Conservation (phyloP, 441 rosid genomes). For the Erodium chrysanthum region DNA sequence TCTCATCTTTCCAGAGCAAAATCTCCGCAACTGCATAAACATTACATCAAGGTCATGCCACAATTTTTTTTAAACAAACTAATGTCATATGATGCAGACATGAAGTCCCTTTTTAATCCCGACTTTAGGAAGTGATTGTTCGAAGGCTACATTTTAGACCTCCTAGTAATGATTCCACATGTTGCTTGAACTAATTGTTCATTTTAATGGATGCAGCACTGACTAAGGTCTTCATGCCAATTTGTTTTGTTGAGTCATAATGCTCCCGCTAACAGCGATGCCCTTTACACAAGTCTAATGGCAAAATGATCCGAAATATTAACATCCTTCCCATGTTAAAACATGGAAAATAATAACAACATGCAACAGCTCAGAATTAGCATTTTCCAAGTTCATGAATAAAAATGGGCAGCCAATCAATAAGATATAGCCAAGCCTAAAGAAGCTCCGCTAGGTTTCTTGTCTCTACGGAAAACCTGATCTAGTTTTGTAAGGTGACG, state of each 20-base stretch:
- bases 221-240: no score
- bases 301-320: neutral
- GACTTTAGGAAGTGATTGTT: neutral
- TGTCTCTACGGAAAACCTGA: neutral
- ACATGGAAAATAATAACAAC: neutral
- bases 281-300: neutral
- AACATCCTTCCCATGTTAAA: neutral
- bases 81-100: neutral
- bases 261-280: neutral
- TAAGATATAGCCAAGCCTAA: neutral
- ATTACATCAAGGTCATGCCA: slow-evolving; percentile 17
- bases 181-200: neutral
- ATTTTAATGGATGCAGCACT: neutral
- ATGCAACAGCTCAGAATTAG: slow-evolving; percentile 13
- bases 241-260: neutral
- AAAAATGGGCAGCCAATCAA: neutral
- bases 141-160: neutral
- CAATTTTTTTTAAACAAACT: neutral
- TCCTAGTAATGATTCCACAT: neutral
- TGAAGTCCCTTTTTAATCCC: neutral
- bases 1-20: slow-evolving; percentile 91
- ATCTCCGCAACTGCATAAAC: slow-evolving; percentile 64
- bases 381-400: slow-evolving; percentile 1
- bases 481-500: slow-evolving; percentile 3
- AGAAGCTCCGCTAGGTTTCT: neutral